A percentile compares a stretch with the other conserved stretches of the same genome.
These are phyloP conservation scores for Austroboletus novae-zelandiae DNA, from an alignment of 1,284 basidiomycete species.

Conservation along the genomic window DNA sequence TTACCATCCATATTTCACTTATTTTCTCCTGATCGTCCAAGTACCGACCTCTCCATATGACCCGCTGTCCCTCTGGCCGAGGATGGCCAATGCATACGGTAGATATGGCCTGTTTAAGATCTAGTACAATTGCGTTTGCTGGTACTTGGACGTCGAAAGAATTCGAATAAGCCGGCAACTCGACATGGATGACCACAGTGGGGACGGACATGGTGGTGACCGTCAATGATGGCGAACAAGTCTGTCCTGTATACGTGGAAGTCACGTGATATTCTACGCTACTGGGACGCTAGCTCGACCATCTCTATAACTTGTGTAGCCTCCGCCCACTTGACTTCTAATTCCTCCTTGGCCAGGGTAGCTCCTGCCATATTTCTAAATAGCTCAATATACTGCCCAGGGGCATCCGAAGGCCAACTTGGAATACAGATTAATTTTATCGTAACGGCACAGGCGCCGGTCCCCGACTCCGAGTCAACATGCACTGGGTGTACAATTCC, in stretches of 20 bases:
- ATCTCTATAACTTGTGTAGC: slow-evolving; percentile 69
- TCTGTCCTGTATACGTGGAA: slow-evolving; percentile 28
- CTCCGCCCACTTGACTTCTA: slow-evolving; percentile 68
- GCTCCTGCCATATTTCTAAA: slow-evolving; percentile 65
- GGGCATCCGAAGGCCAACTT: slow-evolving; percentile 28
- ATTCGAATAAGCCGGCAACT: slow-evolving; percentile 68
- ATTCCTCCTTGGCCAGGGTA: slow-evolving; percentile 53
- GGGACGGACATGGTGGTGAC: slow-evolving; percentile 37
- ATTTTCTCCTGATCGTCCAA: slow-evolving; percentile 65
- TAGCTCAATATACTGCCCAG: slow-evolving; percentile 58
- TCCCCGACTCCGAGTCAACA: no score
- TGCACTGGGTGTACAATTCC: no score
- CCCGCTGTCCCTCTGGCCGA: slow-evolving; percentile 62
- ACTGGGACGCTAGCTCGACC: slow-evolving; percentile 60
- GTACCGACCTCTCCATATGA: slow-evolving; percentile 72
- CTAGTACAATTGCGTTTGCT: slow-evolving; percentile 47
- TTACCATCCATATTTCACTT: slow-evolving; percentile 66
- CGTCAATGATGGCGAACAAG: not conserved
- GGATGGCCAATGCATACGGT: slow-evolving; percentile 63
- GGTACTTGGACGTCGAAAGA: slow-evolving; percentile 60
- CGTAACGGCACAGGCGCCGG: no score
- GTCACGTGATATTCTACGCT: slow-evolving; percentile 23
- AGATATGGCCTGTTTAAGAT: slow-evolving; percentile 68
- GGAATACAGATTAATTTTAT: not conserved
- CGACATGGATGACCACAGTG: slow-evolving; percentile 57